Base-by-base conservation (phyloP, 106 monocot species). In the Triglochin maritima region DNA sequence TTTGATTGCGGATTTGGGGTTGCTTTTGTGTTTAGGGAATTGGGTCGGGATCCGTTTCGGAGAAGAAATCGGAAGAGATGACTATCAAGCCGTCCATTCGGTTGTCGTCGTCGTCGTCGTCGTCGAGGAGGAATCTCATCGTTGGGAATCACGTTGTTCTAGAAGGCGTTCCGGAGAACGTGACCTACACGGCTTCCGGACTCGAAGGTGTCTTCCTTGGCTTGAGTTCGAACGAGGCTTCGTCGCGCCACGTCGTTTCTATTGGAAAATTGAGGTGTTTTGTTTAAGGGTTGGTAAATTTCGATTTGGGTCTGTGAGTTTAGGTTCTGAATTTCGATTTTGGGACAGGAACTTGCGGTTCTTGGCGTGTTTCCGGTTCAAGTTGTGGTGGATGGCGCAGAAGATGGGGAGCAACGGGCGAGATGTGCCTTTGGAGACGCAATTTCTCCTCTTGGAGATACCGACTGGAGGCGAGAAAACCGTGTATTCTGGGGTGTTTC, bases 201-300 rank as follows among this genome's bases (percentile, higher is more conserved):
- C 82, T 74, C 4, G 72, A 77, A 2, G 79, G 81, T 6, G 51
- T 84, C 44, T 94, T 94, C 69, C 50, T 94, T 52, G 89, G 89
- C 65, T 81, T 83, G 6, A 42, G 71, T 0, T 78, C 87, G 71
- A 1, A 62, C 2, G 50, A 79, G 17, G 47, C 76, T 17, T 55
- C 59, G 17, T 79, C 59, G 70, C 89, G 85, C n/a, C 94, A 89
- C 63, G 81, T 94, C 48, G 60, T 87, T 42, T 55, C 94, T 46
- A 78, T 94, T 14, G 94, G 94, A 47, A 79, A 64, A 5, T 77
- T 94, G 11, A 80, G 78, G 93, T 94, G 80, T 43, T 49, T 14
- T 6, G 44, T 11, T 64, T 3, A 9, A 9, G 3, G 3, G 55
- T n/a, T 2, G 4, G 8, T 0, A 55, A 12, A 10, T 61, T 16